Conservation (phyloP, 2,329 filamentous ascomycete genomes). For the Fusarium liriodendri region DNA sequence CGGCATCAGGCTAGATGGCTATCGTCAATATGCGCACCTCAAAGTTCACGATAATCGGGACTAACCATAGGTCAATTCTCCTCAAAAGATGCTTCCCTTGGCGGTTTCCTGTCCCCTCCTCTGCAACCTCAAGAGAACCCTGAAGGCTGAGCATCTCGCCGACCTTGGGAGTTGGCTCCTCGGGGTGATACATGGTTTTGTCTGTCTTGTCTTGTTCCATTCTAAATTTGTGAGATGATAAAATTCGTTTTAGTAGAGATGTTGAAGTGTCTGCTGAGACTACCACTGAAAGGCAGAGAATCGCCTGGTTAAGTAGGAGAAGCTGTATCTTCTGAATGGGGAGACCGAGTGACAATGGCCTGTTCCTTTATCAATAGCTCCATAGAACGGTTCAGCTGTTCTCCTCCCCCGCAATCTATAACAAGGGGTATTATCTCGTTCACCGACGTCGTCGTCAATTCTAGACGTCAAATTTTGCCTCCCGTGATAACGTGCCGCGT, state of each 20-base stretch:
- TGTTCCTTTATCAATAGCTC: neutral
- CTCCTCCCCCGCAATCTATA: neutral
- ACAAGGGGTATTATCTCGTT: neutral
- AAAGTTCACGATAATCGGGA: neutral
- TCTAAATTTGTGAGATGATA: no score
- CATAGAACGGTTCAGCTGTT: neutral
- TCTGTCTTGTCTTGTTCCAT: constrained; percentile 20
- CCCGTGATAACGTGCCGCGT: constrained; percentile 14
- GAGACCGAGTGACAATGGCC: neutral
- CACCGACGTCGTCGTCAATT: neutral
- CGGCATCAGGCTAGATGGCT: constrained; percentile 24
- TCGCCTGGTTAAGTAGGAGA: neutral
- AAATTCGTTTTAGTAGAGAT: neutral
- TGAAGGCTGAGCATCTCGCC: constrained; percentile 27
- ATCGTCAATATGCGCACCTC: neutral
- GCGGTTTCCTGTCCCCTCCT: neutral
- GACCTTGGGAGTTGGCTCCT: constrained; percentile 20
- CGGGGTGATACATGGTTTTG: neutral
- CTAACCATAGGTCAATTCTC: constrained; percentile 34
- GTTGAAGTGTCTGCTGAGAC: neutral
- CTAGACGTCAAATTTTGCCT: neutral
- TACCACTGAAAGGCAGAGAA: neutral
- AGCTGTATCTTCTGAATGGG: neutral
- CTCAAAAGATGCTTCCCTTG: constrained; percentile 1
- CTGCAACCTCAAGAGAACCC: constrained; percentile 16